These are phyloP conservation scores for Hypholoma fasciculare DNA, from an alignment of 768 basidiomycete genomes.

Conservation along the genomic window DNA sequence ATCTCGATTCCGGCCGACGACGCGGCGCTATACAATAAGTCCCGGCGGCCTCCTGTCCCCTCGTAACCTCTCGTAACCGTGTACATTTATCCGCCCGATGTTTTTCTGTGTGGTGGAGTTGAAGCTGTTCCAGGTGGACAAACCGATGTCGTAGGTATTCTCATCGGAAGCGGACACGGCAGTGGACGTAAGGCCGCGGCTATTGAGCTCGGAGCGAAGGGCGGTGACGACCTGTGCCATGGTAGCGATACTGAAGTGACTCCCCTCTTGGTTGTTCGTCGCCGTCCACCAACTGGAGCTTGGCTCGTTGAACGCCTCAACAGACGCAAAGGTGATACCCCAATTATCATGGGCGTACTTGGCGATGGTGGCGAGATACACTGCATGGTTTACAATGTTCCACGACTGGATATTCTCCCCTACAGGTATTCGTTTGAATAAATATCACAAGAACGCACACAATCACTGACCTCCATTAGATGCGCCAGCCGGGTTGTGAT, in stretches of 20 bases:
- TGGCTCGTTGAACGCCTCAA: constrained; percentile 18
- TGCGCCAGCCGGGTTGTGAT: constrained; percentile 17
- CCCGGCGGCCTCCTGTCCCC: constrained; percentile 13
- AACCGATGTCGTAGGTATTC: constrained; percentile 14
- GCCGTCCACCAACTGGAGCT: constrained; percentile 18
- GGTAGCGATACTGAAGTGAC: constrained; percentile 16
- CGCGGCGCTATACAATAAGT: constrained; percentile 11
- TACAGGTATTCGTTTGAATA: background rate
- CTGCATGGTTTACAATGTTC: constrained; percentile 16
- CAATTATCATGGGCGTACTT: constrained; percentile 17
- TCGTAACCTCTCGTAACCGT: constrained; percentile 17
- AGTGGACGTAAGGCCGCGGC: constrained; percentile 12
- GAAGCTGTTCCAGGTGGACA: constrained; percentile 17
- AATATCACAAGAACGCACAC: background rate
- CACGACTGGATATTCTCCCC: constrained; percentile 18
- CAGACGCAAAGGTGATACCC: constrained; percentile 15
- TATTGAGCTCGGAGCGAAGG: constrained; percentile 16
- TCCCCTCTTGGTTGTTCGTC: constrained; percentile 19
- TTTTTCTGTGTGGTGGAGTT: constrained; percentile 11
- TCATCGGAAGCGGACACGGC: constrained; percentile 14
- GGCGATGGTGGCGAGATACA: constrained; percentile 17
- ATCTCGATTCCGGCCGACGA: constrained; percentile 12
- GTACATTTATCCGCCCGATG: constrained; percentile 17
- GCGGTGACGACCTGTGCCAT: constrained; percentile 10
- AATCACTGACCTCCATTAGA: constrained; percentile 4